Evolutionary conservation across 2,329 filamentous ascomycete genomes (phyloP).

Genomic region (Sphaerulina musiva): DNA sequence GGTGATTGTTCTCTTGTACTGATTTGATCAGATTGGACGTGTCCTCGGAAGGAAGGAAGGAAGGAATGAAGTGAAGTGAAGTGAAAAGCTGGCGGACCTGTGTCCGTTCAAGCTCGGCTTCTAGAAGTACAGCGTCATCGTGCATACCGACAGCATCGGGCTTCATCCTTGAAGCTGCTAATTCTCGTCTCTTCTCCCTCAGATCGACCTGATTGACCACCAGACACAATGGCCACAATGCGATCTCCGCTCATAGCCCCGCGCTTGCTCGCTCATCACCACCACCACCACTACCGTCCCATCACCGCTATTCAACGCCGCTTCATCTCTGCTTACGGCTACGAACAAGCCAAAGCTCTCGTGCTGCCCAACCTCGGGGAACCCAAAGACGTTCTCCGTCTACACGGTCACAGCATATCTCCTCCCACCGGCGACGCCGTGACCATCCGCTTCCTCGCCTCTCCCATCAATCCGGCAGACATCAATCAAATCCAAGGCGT

Average conservation of each 20-base stretch:
- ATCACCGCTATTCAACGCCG: constrained; percentile 30
- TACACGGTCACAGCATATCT: constrained; percentile 71
- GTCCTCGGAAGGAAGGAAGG: background rate
- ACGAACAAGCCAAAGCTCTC: constrained; percentile 78
- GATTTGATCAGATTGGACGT: too few relatives aligned
- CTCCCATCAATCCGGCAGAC: constrained; percentile 93
- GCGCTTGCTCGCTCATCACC: too few relatives aligned
- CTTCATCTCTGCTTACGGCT: constrained; percentile 60
- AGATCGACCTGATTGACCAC: background rate
- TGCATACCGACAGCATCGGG: background rate
- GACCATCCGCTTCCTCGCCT: constrained; percentile 79
- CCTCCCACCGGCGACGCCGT: constrained; percentile 63
- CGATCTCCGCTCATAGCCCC: constrained; percentile 14
- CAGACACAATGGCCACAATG: constrained; percentile 21
- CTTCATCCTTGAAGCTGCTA: background rate
- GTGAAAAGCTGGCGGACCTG: background rate
- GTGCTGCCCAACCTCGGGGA: constrained; percentile 70
- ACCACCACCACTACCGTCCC: background rate
- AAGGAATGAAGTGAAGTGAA: background rate
- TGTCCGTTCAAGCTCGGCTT: constrained; percentile 2
- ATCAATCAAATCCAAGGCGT: constrained; percentile 97
- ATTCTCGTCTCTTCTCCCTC: background rate
- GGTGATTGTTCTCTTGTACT: too few relatives aligned
- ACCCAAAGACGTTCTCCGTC: constrained; percentile 60
- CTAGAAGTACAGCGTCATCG: background rate